These are phyloP conservation scores for Parsonsia alboflavescens DNA, from an alignment of 257 asterid genomes.

Conservation along the genomic window DNA sequence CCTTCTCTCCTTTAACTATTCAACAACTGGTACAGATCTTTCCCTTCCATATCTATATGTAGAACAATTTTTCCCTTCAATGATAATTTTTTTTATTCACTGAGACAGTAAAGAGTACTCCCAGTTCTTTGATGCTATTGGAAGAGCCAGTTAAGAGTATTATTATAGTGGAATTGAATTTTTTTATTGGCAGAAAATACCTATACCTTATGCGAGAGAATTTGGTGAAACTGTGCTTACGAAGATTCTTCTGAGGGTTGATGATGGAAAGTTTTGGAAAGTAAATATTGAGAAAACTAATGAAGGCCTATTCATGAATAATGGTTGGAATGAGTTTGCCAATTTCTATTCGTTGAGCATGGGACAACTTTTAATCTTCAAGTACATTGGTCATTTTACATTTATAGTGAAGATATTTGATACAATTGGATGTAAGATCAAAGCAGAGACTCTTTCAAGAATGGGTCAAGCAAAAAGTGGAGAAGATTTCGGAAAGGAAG, in stretches of 20 bases:
- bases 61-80: not conserved
- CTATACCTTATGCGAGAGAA: constrained; percentile 25
- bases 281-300: constrained; percentile 25
- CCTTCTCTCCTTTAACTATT: constrained; percentile 21
- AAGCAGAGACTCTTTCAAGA: not conserved
- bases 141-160: no score
- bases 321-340: constrained; percentile 39
- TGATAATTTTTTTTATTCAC: not conserved
- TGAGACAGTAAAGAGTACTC: no score
- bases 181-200: constrained; percentile 12
- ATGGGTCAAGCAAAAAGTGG: constrained; percentile 9
- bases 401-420: constrained; percentile 33
- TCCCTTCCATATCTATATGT: not conserved
- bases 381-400: constrained; percentile 15
- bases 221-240: constrained; percentile 20
- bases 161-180: no score
- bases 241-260: constrained; percentile 24
- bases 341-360: constrained; percentile 17
- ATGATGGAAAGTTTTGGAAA: constrained; percentile 28
- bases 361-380: constrained; percentile 41
- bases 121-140: no score
- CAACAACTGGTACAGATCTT: constrained; percentile 21
- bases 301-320: constrained; percentile 26
- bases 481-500: constrained; percentile 9
- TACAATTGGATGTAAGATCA: constrained; percentile 34